These are phyloP conservation scores for Trichoderma arundinaceum DNA, from an alignment of 2,329 filamentous ascomycete species.

Conservation along the genomic window DNA sequence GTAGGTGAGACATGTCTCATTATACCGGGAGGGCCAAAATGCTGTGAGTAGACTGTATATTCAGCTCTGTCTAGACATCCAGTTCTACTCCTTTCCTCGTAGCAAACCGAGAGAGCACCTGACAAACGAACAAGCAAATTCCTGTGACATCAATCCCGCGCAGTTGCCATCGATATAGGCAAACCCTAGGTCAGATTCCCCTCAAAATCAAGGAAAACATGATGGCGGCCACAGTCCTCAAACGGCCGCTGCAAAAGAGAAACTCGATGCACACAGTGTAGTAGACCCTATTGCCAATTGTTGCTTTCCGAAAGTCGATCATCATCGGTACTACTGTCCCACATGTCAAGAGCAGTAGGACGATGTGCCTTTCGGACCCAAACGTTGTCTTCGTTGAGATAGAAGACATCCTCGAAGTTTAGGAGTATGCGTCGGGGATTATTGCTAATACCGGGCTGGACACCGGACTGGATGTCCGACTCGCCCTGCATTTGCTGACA, in stretches of 20 bases:
- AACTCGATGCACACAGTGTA: not conserved
- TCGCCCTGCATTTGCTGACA: not conserved
- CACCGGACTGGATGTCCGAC: not conserved
- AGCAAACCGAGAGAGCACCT: not conserved
- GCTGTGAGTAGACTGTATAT: not conserved
- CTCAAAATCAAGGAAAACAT: conserved; percentile 1
- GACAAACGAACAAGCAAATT: not conserved
- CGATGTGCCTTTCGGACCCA: conserved; percentile 36
- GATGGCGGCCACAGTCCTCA: not conserved
- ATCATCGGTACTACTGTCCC: conserved; percentile 31
- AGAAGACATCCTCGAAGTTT: conserved; percentile 1
- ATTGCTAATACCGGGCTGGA: not conserved
- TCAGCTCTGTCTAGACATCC: not conserved
- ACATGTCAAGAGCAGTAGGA: conserved; percentile 40
- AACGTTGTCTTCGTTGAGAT: conserved; percentile 27
- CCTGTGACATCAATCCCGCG: not conserved
- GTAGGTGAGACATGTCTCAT: not conserved
- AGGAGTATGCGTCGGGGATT: conserved; percentile 29
- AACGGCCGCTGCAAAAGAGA: not conserved
- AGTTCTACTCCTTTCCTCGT: not conserved
- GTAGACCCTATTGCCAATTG: too few relatives aligned
- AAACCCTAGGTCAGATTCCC: not conserved
- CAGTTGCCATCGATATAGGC: not conserved
- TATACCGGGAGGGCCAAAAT: not conserved
- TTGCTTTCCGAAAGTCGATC: not conserved